phyloP scores from a whole-genome alignment of 345 rosid species.

The Noccaea bulbosa region DNA sequence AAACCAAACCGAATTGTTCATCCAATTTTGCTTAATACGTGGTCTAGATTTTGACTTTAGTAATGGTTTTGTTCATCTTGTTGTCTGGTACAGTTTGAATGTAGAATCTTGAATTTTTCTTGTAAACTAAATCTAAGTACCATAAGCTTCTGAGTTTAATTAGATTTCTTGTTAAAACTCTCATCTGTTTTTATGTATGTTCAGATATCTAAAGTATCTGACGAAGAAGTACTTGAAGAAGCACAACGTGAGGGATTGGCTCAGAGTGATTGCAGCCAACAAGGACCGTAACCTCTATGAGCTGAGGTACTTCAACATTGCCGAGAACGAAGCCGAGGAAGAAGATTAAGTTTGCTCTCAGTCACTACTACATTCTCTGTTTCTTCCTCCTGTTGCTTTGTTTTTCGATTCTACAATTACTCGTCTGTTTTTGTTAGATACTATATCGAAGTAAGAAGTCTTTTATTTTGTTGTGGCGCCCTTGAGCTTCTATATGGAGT shows the following conservation, averaged over 20 bases:
- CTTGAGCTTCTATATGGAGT: slow-evolving; percentile 9
- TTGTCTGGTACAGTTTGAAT: too few relatives aligned
- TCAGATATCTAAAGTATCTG: slow-evolving; percentile 80
- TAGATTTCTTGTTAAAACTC: too few relatives aligned
- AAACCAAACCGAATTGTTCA: not conserved
- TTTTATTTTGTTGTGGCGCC: not conserved
- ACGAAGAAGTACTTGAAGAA: slow-evolving; percentile 92
- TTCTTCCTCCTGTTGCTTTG: not conserved
- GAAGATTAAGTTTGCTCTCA: slow-evolving; percentile 55
- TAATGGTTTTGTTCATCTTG: too few relatives aligned
- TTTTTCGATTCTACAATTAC: not conserved
- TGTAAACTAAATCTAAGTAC: too few relatives aligned
- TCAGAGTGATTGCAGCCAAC: slow-evolving; percentile 82
- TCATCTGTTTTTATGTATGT: too few relatives aligned
- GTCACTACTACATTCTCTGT: not conserved
- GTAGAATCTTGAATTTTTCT: not conserved
- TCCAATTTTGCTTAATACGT: not conserved
- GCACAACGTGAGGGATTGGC: slow-evolving; percentile 95
- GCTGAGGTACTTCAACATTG: slow-evolving; percentile 91
- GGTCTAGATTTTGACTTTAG: too few relatives aligned
- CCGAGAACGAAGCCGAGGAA: slow-evolving; percentile 89
- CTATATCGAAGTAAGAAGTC: not conserved
- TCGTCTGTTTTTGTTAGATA: not conserved
- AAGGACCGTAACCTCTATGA: slow-evolving; percentile 84
- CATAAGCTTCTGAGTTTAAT: too few relatives aligned